These are phyloP conservation scores for Linum tenue DNA, from an alignment of 345 rosid species.

Conservation along the genomic window DNA sequence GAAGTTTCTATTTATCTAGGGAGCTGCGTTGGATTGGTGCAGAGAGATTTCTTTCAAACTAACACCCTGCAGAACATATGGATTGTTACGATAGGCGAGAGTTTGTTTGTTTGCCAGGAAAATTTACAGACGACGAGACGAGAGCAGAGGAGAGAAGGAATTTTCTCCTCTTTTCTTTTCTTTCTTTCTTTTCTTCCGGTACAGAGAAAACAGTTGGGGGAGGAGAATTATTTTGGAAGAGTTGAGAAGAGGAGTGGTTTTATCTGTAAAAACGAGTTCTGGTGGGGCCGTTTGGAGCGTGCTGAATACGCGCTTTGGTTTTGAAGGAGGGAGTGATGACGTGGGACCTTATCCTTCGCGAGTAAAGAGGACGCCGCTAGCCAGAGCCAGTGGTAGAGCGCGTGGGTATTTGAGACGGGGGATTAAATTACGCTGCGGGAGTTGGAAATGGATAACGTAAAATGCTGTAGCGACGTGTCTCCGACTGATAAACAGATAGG, in stretches of 20 bases:
- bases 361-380: background rate
- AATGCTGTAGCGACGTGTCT: background rate
- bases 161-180: background rate
- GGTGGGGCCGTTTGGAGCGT: slow-evolving; percentile 1
- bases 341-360: slow-evolving; percentile 20
- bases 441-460: background rate
- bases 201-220: slow-evolving; percentile 6
- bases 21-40: background rate
- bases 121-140: background rate
- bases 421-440: background rate
- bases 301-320: slow-evolving; percentile 8
- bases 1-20: slow-evolving; percentile 18
- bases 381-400: slow-evolving; percentile 7
- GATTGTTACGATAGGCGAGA: slow-evolving; percentile 7
- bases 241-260: background rate
- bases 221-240: background rate
- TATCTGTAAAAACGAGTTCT: background rate
- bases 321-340: slow-evolving; percentile 15
- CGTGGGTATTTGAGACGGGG: slow-evolving; percentile 1
- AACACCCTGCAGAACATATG: background rate
- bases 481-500: too few relatives aligned
- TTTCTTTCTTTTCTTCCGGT: slow-evolving; percentile 9
- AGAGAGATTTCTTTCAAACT: background rate
- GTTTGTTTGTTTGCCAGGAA: slow-evolving; percentile 33
- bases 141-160: slow-evolving; percentile 1